Evolutionary conservation across 805 yeast species (phyloP), one percentile per base, ranked within the genome.

Genomic region (Yamadazyma scolyti): DNA sequence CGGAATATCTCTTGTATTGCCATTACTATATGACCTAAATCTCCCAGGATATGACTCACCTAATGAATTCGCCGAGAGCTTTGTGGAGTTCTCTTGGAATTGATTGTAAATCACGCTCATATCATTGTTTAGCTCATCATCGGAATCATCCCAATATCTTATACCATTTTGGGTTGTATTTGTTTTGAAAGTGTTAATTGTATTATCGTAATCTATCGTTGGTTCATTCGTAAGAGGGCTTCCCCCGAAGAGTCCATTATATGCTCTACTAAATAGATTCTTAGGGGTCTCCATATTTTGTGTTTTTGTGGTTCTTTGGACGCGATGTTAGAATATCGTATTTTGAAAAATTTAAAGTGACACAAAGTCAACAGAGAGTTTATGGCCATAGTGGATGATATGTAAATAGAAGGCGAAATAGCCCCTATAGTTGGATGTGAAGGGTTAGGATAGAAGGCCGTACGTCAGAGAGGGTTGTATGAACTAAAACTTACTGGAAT

Each of bases 191-290:
- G 25, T 33, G 13, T 41, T 30, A 12, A 52, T 45, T 5, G 62
- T 55, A 25, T 50, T 33, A 31, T 56, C 49, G 37, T 58, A 60
- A 35, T 58, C 61, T 6, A 58, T 50, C 3, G 66, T 60, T 2
- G 63, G 63, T 29, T 58, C 64, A 35, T 58, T 57, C 13, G 44
- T 39, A 23, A 58, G 37, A 6, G 54, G 48, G 3, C 48, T 30
- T 4, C 52, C 24, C n/a, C 42, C 46, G 31, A 41, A 41, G n/a
- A 41, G 19, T 6, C 36, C 40, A 14, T 21, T 18, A n/a, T 22
- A 25, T 4, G 44, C 43, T 27, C 31, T 39, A 12, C 31, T 23
- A 11, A 45, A 32, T 26, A 33, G 11, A 13, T n/a, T n/a, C n/a
- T n/a, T n/a, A n/a, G n/a, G n/a, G n/a, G n/a, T n/a, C n/a, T n/a